Evolutionary conservation across 108 stramenopile species (phyloP), one percentile per base, ranked within the genome.

Genomic region (Thalassiosira profunda): DNA sequence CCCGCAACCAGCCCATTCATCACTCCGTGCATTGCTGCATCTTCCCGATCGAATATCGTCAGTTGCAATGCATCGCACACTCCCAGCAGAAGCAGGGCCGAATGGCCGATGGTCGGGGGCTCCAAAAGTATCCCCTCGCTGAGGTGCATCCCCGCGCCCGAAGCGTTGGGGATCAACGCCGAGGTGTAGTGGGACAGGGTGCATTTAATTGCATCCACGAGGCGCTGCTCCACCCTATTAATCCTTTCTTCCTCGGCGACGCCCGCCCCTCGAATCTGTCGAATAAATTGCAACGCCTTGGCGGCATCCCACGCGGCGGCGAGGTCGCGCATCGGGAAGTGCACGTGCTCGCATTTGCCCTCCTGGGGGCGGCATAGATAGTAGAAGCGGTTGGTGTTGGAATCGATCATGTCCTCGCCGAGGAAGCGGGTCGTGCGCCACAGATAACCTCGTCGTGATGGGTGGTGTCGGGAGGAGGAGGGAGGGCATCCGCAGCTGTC

Each of bases 301-400:
- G 70, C 57, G 5, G 79, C 76, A 80, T 84, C 83, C 83, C 83
- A 84, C 5, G 73, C 57, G 1, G 74, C 78, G 17, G 74, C 83
- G 47, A 84, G 21, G 20, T 84, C 83, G 1, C 83, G 73, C 34
- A 84, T 37, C 10, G 83, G 83, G 49, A 63, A 68, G 36, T 76
- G 77, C 11, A 34, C 34, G 59, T 70, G 73, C 25, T 43, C 18
- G 29, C 66, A 30, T 45, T 61, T 63, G 9, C 61, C 68, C 3
- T 47, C 29, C 1, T 14, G 17, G 4, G 76, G 76, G 18, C 15
- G 38, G 18, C 65, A 77, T 20, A 63, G 38, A 25, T 62, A 70
- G 26, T 77, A 77, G 43, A 70, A 77, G 15, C 69, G 68, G 24
- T 61, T 52, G 2, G 69, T 36, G 1, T 15, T 24, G 7, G 58